These are phyloP conservation scores for Alternaria metachromatica DNA, from an alignment of 2,329 filamentous ascomycete species.

Conservation along the genomic window DNA sequence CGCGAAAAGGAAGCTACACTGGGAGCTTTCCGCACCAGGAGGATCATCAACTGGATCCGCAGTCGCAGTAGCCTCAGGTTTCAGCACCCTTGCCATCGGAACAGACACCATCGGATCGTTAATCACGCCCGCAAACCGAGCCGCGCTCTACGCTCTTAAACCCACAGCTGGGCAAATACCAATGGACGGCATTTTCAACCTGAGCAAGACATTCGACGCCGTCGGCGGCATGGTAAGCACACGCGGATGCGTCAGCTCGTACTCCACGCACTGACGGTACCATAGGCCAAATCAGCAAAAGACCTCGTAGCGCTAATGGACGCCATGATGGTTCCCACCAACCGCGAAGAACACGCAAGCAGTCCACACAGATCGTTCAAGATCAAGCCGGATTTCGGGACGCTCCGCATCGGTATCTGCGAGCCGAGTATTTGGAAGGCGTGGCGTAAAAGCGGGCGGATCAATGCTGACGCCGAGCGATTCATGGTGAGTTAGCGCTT, in stretches of 20 bases:
- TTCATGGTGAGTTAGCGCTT: conserved; percentile 41
- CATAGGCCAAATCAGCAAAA: conserved; percentile 44
- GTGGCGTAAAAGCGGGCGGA: conserved; percentile 44
- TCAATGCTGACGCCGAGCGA: conserved; percentile 46
- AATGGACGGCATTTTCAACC: conserved; percentile 46
- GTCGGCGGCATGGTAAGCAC: conserved; percentile 41
- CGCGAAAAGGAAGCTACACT: conserved; percentile 45
- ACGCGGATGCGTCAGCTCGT: background rate
- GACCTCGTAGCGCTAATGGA: conserved; percentile 42
- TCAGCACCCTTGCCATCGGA: conserved; percentile 49
- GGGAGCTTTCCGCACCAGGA: conserved; percentile 46
- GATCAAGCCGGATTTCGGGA: conserved; percentile 42
- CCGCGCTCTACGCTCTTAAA: conserved; percentile 50
- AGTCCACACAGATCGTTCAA: conserved; percentile 35
- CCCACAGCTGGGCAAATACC: conserved; percentile 45
- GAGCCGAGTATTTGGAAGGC: conserved; percentile 46
- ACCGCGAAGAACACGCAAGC: conserved; percentile 31
- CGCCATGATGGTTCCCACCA: conserved; percentile 43
- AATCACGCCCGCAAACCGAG: conserved; percentile 49
- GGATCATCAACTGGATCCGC: conserved; percentile 50
- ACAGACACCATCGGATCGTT: conserved; percentile 51
- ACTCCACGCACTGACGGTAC: conserved; percentile 1
- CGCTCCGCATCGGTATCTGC: conserved; percentile 44
- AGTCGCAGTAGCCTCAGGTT: conserved; percentile 50
- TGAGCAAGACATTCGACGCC: conserved; percentile 45